A percentile compares a stretch with the other conserved stretches of the same genome.
Evolutionary conservation across 441 rosid species (phyloP).

Genomic region (Adansonia gregorii): DNA sequence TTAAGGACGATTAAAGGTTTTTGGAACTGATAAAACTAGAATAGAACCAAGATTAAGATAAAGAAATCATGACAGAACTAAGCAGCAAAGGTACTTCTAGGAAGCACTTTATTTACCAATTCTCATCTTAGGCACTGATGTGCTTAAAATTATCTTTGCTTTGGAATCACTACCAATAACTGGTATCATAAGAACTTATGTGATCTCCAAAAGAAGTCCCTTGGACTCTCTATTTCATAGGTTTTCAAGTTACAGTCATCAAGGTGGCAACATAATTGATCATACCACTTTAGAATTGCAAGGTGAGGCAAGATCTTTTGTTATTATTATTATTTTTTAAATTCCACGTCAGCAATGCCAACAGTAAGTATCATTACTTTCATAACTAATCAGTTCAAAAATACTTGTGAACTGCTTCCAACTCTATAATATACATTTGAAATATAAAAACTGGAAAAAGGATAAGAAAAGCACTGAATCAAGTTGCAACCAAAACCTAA

Average conservation of each 20-base stretch:
- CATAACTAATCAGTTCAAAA: background rate
- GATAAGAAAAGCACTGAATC: conserved; percentile 11
- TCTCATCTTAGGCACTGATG: background rate
- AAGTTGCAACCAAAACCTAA: conserved; percentile 7
- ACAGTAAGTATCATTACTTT: background rate
- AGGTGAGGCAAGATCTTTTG: background rate
- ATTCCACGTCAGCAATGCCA: background rate
- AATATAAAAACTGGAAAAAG: background rate
- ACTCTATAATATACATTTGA: background rate
- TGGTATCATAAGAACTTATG: background rate
- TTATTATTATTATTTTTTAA: background rate
- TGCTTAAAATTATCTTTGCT: background rate
- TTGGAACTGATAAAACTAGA: conserved; percentile 1
- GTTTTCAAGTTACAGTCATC: background rate
- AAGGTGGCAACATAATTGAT: background rate
- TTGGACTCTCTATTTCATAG: background rate
- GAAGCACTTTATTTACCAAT: conserved; percentile 9
- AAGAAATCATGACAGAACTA: background rate
- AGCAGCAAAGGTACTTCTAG: background rate
- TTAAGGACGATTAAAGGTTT: background rate
- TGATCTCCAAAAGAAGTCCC: background rate
- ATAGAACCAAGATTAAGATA: background rate
- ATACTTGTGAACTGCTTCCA: background rate
- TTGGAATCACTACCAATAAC: background rate
- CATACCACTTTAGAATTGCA: background rate